Evolutionary conservation across 179 eudicot genomes (phyloP), one percentile per base, ranked within the genome.

Genomic region (Carnegiea gigantea): DNA sequence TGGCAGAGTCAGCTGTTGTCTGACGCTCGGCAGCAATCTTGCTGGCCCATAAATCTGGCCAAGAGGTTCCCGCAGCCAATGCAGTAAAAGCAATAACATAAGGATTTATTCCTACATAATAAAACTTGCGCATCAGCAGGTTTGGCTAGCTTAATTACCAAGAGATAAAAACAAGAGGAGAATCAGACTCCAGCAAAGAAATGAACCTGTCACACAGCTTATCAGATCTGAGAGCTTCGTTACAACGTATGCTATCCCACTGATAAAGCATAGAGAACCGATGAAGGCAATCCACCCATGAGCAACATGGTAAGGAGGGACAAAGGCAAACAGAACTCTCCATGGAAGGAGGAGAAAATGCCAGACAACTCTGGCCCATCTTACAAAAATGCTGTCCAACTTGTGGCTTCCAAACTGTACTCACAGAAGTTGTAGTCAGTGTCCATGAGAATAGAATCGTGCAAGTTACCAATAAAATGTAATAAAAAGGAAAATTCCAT

Each of bases 31-130:
- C 98, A 48, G 98, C 98, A 72, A 95, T 92, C 89, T 93, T 95
- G 90, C 98, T 93, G 70, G 98, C 98, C 79, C 92, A 94, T 76
- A 95, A 88, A 88, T 95, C 98, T 8, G 98, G 98, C 98, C 98
- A 95, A 4, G 98, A 95, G 79, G 98, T 92, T 84, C 98, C 98
- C 79, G 86, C 82, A 2, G 98, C 98, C 84, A 95, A 80, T 24
- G 89, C 95, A 62, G 98, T 92, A 80, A 95, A 92, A 78, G 98
- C 98, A 82, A 95, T 95, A 36, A 95, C 95, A 65, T 95, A 92
- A 53, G 85, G 78, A 84, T 93, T 91, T 80, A 93, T 88, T 77
- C 97, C 98, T 95, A 90, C 85, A 82, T 70, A 33, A 21, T 12
- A 14, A 13, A 33, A 30, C 62, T 46, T 5, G 36, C 9, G 57